Evolutionary conservation across 768 basidiomycete genomes (phyloP).

Genomic region (Tulasnella sp.): DNA sequence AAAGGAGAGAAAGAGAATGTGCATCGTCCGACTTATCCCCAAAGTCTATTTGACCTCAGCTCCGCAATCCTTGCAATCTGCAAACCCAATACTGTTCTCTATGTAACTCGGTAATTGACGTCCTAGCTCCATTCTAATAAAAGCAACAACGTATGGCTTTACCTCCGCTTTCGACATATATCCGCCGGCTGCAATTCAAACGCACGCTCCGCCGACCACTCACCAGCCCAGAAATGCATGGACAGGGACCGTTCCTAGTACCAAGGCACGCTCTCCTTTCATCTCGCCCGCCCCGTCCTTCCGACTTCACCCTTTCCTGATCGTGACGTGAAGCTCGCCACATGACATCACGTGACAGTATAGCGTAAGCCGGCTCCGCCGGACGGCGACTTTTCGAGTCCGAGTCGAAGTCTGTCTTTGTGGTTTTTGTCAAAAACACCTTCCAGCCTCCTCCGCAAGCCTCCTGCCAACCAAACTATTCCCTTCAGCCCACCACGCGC

Average conservation of each 20-base stretch:
- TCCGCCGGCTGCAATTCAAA: not conserved
- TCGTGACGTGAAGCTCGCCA: not conserved
- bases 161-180: not conserved
- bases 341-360: not conserved
- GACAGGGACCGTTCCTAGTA: too few species aligned
- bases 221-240: not conserved
- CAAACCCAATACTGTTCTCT: not conserved
- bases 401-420: not conserved
- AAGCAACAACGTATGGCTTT: not conserved
- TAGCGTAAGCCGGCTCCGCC: not conserved
- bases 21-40: not conserved
- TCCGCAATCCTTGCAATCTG: not conserved
- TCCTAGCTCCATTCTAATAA: not conserved
- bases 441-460: too few species aligned
- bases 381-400: not conserved
- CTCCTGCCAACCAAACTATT: not conserved
- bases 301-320: not conserved
- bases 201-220: not conserved
- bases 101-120: not conserved
- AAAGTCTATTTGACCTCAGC: not conserved
- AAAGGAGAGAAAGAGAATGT: too few species aligned
- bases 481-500: not conserved
- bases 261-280: too few species aligned
- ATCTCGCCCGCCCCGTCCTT: too few species aligned
- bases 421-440: not conserved